phyloP scores from a whole-genome alignment of 2,329 filamentous ascomycete genomes.

The Decorospora gaudefroyi region DNA sequence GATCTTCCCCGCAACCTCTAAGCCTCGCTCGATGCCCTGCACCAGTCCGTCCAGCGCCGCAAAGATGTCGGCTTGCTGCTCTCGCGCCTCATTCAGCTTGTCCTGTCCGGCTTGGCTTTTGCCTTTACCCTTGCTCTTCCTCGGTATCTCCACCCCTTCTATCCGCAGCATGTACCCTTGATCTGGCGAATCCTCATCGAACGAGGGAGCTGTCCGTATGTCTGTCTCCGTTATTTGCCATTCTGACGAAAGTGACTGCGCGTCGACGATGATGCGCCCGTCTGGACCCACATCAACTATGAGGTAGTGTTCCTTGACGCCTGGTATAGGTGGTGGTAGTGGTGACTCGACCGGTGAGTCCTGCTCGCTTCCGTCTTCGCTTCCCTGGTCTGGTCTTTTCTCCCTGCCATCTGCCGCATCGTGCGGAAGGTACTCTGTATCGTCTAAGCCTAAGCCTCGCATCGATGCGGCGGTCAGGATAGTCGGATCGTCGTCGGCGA shows the following conservation, averaged over 20 bases:
- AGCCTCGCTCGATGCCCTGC: conserved; percentile 42
- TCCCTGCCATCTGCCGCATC: conserved; percentile 27
- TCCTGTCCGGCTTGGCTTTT: conserved; percentile 35
- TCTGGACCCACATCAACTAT: conserved; percentile 58
- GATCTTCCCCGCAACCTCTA: conserved; percentile 45
- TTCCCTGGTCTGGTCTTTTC: conserved; percentile 19
- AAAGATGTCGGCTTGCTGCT: conserved; percentile 44
- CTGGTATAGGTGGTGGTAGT: conserved; percentile 54
- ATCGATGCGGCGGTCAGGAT: conserved; percentile 69
- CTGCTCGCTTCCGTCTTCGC: conserved; percentile 31
- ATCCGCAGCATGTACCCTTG: conserved; percentile 65
- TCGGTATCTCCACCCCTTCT: conserved; percentile 56
- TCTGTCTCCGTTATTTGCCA: conserved; percentile 68
- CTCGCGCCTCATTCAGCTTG: conserved; percentile 39
- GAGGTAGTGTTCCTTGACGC: conserved; percentile 60
- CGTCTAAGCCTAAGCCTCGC: conserved; percentile 56
- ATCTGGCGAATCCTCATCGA: conserved; percentile 54
- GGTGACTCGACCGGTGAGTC: conserved; percentile 43
- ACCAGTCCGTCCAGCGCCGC: conserved; percentile 46
- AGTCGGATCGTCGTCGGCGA: conserved; percentile 86
- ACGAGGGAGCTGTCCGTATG: conserved; percentile 65
- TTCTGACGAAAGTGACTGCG: conserved; percentile 71
- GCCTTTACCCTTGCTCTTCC: conserved; percentile 39
- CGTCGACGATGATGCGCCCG: conserved; percentile 63
- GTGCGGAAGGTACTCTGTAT: conserved; percentile 47